phyloP scores from a whole-genome alignment of 495 filamentous ascomycete species.

The Penicillium antarcticum region DNA sequence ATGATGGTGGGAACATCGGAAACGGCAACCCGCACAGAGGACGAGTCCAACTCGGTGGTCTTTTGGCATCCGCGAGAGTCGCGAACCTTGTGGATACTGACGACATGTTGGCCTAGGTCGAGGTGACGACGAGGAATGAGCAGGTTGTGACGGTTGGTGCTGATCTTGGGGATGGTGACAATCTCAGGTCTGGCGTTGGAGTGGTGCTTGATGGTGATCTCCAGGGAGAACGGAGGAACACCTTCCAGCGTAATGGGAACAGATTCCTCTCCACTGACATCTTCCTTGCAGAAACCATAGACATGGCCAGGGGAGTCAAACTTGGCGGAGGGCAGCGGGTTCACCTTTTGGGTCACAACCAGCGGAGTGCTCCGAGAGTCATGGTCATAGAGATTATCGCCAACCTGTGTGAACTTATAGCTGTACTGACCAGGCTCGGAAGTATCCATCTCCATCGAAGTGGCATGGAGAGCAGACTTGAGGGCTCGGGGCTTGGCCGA shows the following conservation, averaged over 20 bases:
- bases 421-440: constrained; percentile 74
- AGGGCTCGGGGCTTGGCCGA: constrained; percentile 62
- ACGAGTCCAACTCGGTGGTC: constrained; percentile 59
- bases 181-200: constrained; percentile 74
- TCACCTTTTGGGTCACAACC: constrained; percentile 76
- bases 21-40: constrained; percentile 80
- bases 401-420: constrained; percentile 78
- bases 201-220: constrained; percentile 89
- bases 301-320: constrained; percentile 89
- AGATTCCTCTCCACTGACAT: constrained; percentile 73
- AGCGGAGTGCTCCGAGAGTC: constrained; percentile 58
- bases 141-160: constrained; percentile 68
- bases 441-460: constrained; percentile 81
- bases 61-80: constrained; percentile 81
- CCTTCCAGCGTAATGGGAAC: constrained; percentile 83
- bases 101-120: constrained; percentile 76
- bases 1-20: constrained; percentile 90
- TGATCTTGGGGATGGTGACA: constrained; percentile 73
- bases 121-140: constrained; percentile 79
- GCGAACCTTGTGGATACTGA: constrained; percentile 83
- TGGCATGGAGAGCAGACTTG: constrained; percentile 65
- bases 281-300: constrained; percentile 89
- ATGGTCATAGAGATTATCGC: constrained; percentile 80
- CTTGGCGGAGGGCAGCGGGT: constrained; percentile 70
- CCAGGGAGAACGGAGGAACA: constrained; percentile 81